Conservation (phyloP, 164 flowering plant genomes). For the Malania oleifera region DNA sequence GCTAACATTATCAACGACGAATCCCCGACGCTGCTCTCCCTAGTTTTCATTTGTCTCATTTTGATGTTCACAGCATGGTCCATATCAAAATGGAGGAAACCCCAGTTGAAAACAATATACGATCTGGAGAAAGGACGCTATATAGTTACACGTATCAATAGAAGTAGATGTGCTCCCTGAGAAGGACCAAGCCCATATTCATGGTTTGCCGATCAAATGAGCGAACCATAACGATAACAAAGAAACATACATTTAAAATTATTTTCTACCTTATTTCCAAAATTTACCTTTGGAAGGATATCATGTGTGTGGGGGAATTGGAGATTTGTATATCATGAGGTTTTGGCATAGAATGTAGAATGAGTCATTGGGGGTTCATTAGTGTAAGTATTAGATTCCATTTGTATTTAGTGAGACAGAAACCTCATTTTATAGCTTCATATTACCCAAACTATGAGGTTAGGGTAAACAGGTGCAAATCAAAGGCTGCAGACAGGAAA, state of each 20-base stretch:
- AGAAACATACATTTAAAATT: background rate
- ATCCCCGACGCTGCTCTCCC: constrained; percentile 35
- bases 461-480: too few relatives aligned
- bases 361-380: too few relatives aligned
- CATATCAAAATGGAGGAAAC: constrained; percentile 66
- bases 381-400: background rate
- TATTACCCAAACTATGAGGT: too few relatives aligned
- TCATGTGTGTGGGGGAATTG: background rate
- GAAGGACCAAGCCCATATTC: background rate
- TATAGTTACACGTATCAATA: constrained; percentile 55
- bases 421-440: too few relatives aligned
- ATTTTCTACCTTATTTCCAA: background rate
- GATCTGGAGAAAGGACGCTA: constrained; percentile 94
- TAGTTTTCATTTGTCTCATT: constrained; percentile 33
- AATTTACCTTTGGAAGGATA: background rate
- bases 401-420: background rate
- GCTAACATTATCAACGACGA: constrained; percentile 27
- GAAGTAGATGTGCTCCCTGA: constrained; percentile 15
- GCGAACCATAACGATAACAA: too few relatives aligned
- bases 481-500: too few relatives aligned
- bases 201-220: background rate
- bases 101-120: constrained; percentile 79
- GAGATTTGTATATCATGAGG: constrained; percentile 3
- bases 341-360: background rate
- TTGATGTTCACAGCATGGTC: constrained; percentile 49